Conservation (phyloP, 805 yeast species). For the Saccharomyces kudriavzevii region DNA sequence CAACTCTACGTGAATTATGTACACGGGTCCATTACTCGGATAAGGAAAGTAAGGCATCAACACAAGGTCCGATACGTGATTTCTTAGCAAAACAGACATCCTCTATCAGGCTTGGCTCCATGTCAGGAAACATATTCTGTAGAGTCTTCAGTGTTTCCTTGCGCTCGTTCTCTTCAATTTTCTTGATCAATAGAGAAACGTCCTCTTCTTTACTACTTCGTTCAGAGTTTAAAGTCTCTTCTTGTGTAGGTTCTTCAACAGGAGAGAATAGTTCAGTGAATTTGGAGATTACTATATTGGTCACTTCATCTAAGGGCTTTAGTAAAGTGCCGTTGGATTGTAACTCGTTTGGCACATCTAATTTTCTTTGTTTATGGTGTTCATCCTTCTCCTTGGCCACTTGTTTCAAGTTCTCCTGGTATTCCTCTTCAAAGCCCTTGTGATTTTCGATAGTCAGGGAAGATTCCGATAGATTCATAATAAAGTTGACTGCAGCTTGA, state of each 20-base stretch:
- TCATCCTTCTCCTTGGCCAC: constrained; percentile 26
- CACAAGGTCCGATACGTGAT: constrained; percentile 62
- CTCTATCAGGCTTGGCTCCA: constrained; percentile 58
- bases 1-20: constrained; percentile 3
- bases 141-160: constrained; percentile 42
- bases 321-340: not conserved
- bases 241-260: constrained; percentile 2
- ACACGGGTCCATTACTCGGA: constrained; percentile 7
- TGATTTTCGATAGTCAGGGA: constrained; percentile 54
- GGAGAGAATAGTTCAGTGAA: constrained; percentile 19
- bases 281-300: constrained; percentile 16
- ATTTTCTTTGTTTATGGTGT: constrained; percentile 2
- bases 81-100: constrained; percentile 63
- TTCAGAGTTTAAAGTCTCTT: not conserved
- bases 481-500: constrained; percentile 79
- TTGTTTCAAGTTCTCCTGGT: constrained; percentile 36
- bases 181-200: constrained; percentile 28
- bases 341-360: not conserved
- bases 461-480: constrained; percentile 49
- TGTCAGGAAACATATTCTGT: constrained; percentile 63
- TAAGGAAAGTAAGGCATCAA: constrained; percentile 40
- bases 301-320: constrained; percentile 23
- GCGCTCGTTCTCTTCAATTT: constrained; percentile 37
- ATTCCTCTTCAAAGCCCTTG: constrained; percentile 48
- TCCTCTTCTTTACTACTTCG: constrained; percentile 13